Evolutionary conservation across 257 asterid genomes (phyloP).

Genomic region (Echium plantagineum): DNA sequence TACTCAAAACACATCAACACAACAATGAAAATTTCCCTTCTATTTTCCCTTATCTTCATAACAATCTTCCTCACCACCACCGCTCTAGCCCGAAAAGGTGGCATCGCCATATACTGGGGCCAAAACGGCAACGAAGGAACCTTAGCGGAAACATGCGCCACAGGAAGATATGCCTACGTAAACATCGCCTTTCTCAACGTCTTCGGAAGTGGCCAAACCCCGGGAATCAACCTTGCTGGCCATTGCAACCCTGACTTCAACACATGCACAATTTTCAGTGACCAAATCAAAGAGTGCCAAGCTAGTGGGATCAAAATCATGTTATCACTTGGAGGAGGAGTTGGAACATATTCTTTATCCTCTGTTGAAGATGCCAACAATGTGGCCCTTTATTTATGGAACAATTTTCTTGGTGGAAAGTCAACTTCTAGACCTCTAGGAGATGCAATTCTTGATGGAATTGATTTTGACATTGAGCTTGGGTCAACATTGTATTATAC

Average conservation of each 20-base stretch:
- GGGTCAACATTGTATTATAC: constrained; percentile 39
- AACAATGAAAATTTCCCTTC: neutral
- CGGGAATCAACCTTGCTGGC: constrained; percentile 65
- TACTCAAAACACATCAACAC: neutral
- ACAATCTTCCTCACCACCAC: constrained; percentile 2
- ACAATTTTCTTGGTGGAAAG: constrained; percentile 49
- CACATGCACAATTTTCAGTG: constrained; percentile 33
- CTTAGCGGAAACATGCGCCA: constrained; percentile 56
- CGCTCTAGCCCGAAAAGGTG: constrained; percentile 14
- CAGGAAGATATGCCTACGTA: constrained; percentile 40
- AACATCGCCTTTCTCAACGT: constrained; percentile 51
- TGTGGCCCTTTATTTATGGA: constrained; percentile 40
- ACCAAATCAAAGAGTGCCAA: constrained; percentile 41
- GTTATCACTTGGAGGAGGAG: constrained; percentile 67
- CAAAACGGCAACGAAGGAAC: constrained; percentile 68
- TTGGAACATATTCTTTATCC: constrained; percentile 46
- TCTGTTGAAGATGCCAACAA: constrained; percentile 39
- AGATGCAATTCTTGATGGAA: constrained; percentile 46
- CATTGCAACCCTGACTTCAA: constrained; percentile 51
- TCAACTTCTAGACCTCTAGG: constrained; percentile 48
- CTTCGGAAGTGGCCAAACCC: constrained; percentile 57
- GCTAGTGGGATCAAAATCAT: constrained; percentile 36
- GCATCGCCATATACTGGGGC: constrained; percentile 70
- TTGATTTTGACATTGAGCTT: constrained; percentile 54
- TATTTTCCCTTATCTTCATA: constrained; percentile 2